These are phyloP conservation scores for Przewalskia tangutica DNA, from an alignment of 257 asterid genomes.

Conservation along the genomic window DNA sequence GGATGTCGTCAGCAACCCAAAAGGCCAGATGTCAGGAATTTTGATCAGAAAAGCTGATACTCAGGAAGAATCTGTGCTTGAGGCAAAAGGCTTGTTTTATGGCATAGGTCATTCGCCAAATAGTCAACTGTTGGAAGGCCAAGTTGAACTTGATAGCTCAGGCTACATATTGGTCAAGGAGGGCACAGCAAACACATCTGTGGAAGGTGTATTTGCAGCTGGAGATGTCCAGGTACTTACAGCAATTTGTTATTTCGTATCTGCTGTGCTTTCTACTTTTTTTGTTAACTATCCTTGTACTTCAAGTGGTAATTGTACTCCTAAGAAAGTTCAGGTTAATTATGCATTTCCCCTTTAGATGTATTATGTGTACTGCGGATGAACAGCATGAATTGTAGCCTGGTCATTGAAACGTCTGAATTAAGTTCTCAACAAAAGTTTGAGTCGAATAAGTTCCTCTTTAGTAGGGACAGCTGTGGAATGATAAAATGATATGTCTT, in stretches of 20 bases:
- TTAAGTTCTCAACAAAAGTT: background rate
- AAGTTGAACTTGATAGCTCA: conserved; percentile 73
- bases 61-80: conserved; percentile 62
- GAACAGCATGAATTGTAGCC: background rate
- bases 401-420: background rate
- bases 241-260: background rate
- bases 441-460: background rate
- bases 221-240: conserved; percentile 92
- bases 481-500: background rate
- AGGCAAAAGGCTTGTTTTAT: conserved; percentile 87
- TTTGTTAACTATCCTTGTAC: background rate
- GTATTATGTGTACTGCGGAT: background rate
- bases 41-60: conserved; percentile 51
- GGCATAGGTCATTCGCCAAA: conserved; percentile 97
- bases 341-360: background rate
- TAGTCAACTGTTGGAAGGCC: conserved; percentile 86
- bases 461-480: background rate
- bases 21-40: conserved; percentile 95
- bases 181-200: conserved; percentile 73
- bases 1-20: conserved; percentile 94
- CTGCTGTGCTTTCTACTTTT: background rate
- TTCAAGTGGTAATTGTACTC: background rate
- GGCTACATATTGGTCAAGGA: conserved; percentile 81
- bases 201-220: conserved; percentile 95
- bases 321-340: background rate